Conservation (phyloP, 176 grass and related monocot species). For the Musa itinerans region DNA sequence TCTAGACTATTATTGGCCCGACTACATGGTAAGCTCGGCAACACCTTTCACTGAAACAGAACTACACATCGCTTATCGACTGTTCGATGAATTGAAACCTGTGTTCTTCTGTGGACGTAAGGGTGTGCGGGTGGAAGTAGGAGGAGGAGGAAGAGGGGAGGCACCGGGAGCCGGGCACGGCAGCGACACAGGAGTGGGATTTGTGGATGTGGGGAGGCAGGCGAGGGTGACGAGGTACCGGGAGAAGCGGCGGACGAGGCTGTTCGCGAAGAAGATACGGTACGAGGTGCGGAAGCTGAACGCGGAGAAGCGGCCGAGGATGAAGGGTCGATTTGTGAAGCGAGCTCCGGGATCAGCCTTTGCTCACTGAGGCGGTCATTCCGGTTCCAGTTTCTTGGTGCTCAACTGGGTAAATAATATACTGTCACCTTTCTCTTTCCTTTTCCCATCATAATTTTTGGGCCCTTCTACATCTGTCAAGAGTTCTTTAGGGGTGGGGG, state of each 20-base stretch:
- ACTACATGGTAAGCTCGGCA: constrained; percentile 34
- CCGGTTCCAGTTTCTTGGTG: too few relatives aligned
- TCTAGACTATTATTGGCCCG: constrained; percentile 38
- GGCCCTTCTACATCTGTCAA: too few relatives aligned
- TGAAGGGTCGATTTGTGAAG: constrained; percentile 97
- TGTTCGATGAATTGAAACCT: not conserved
- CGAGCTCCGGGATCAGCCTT: constrained; percentile 9
- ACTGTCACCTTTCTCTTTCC: too few relatives aligned
- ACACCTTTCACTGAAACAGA: not conserved
- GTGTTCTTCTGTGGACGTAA: not conserved
- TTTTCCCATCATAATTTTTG: too few relatives aligned
- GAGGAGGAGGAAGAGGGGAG: not conserved
- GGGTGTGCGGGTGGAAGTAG: constrained; percentile 2
- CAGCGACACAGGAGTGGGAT: not conserved
- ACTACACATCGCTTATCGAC: not conserved
- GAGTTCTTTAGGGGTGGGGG: too few relatives aligned
- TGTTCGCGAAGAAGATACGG: constrained; percentile 98
- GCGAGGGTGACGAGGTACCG: constrained; percentile 71
- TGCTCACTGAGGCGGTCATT: too few relatives aligned
- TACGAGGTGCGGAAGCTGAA: constrained; percentile 98
- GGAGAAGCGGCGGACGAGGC: constrained; percentile 91
- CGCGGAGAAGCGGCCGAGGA: constrained; percentile 89
- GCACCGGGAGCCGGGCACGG: constrained; percentile 8
- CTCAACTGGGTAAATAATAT: too few relatives aligned
- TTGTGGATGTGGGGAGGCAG: constrained; percentile 36